Base-by-base conservation (phyloP, 169 alveolate genomes). In the Eimeria sp. region DNA sequence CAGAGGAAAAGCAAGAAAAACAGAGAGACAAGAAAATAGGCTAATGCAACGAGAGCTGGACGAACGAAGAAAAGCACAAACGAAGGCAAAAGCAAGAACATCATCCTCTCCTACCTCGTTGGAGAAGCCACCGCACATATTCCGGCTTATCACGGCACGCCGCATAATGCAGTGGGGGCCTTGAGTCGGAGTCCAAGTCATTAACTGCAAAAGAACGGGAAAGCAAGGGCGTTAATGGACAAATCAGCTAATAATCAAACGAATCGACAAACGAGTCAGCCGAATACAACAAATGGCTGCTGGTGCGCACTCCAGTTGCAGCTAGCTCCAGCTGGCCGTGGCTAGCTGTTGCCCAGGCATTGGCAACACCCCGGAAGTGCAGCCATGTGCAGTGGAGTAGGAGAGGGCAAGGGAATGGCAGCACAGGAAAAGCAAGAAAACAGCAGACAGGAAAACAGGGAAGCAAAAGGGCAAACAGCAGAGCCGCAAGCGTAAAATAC, bases 141-240 rank as follows among this genome's bases (percentile, higher is more conserved):
- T 92, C 94, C 13, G 95, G 88, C 34, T 96, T 95, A 11, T 78
- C 63, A 22, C 98, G 84, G 94, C 97, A 97, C 3, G 97, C 96
- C 25, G 98, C 98, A 86, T 97, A 97, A 90, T 97, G 98, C 87
- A 97, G 97, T 10, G 98, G 98, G 13, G 98, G 95, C 58, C 97
- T 83, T 6, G 45, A 54, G 84, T 95, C 97, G 49, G 95, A 88
- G 87, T 97, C 98, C 45, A 63, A 34, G 92, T 94, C 97, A 65
- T 96, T 97, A 63, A 97, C 97, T 95, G 95, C 83, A 88, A 65
- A 63, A 45, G 65, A 2, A 47, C 40, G 61, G 20, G 16, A 4
- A 7, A 54, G 4, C 61, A 54, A 14, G 20, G 16, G 2, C 4
- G 2, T 7, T 14, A 54, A 14, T 14, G 16, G 4, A 7, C n/a